Evolutionary conservation across 2,329 filamentous ascomycete genomes (phyloP), one percentile per base, ranked within the genome.

Genomic region (Neophaeococcomyces aloes): DNA sequence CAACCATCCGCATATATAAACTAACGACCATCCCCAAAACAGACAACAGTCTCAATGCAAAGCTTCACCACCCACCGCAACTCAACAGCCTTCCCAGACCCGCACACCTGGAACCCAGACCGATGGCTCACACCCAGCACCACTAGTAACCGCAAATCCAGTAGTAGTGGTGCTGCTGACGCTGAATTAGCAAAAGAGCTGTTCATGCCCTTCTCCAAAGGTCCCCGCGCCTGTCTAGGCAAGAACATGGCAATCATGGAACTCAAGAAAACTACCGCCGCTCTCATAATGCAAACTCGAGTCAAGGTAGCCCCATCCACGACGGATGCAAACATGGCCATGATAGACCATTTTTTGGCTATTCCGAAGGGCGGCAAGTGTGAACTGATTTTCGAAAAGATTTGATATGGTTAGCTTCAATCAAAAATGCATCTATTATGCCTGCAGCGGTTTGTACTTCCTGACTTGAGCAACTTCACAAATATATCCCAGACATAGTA

Each of bases 171-270:
- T n/a, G n/a, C n/a, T n/a, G n/a, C n/a, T n/a, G n/a, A n/a, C n/a
- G n/a, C n/a, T n/a, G n/a, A n/a, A n/a, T n/a, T n/a, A n/a, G n/a
- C n/a, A n/a, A 42, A 41, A 33, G 23, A 34, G n/a, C 33, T 48
- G 11, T 48, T 44, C 31, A 42, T 45, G 42, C 52, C 53, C n/a
- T 55, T 55, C 40, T 47, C 43, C 10, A 39, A 42, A n/a, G 52
- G 52, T 6, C 27, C 44, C 1, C 37, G 53, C 21, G 47, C 45
- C 13, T 56, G 53, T 25, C 42, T 55, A 21, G 53, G 54, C n/a
- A 46, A 49, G 13, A 53, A 51, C 32, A 37, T 56, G 15, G 44
- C 54, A 3, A 52, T 51, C 31, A 48, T 53, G 29, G 51, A 53
- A 34, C 39, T 51, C 30, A 51, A 52, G 30, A 38, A 52, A 11